These are phyloP conservation scores for Ganoderma boninense DNA, from an alignment of 1,284 basidiomycete species.

Conservation along the genomic window DNA sequence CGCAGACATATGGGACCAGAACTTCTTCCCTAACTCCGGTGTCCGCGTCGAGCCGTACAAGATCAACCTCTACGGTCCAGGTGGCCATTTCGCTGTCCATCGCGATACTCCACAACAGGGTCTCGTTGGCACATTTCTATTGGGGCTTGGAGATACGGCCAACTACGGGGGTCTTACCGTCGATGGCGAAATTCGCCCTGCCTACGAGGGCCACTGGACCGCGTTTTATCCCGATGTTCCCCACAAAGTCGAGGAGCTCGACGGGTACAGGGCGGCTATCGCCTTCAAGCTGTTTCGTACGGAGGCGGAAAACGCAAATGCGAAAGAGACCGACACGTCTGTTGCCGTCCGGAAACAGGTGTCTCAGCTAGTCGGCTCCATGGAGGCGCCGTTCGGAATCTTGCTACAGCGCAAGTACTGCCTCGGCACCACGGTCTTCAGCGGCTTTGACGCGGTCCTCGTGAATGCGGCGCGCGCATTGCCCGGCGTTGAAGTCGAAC, in stretches of 20 bases:
- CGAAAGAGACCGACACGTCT: background rate
- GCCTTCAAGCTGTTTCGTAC: constrained; percentile 44
- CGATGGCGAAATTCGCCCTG: constrained; percentile 18
- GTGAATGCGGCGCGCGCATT: constrained; percentile 26
- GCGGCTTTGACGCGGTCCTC: constrained; percentile 39
- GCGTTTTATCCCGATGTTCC: constrained; percentile 51
- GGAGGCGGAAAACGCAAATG: background rate
- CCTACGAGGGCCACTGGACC: constrained; percentile 37
- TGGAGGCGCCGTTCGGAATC: constrained; percentile 39
- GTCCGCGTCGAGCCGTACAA: constrained; percentile 43
- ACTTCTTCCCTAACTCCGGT: constrained; percentile 32
- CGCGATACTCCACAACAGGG: constrained; percentile 41
- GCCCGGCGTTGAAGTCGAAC: constrained; percentile 29
- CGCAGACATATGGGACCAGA: constrained; percentile 30
- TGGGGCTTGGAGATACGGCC: constrained; percentile 19
- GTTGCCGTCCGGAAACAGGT: constrained; percentile 7
- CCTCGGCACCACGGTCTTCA: constrained; percentile 35
- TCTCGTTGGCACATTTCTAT: constrained; percentile 37
- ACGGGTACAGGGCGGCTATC: constrained; percentile 41
- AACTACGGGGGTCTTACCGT: constrained; percentile 21
- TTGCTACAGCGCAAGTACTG: constrained; percentile 40
- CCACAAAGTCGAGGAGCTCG: constrained; percentile 37
- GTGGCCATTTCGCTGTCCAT: constrained; percentile 41
- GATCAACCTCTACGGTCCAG: constrained; percentile 43
- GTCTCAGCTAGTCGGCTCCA: constrained; percentile 20